phyloP scores from a whole-genome alignment of 129 eudicot genomes.

The Solidago caesia region DNA sequence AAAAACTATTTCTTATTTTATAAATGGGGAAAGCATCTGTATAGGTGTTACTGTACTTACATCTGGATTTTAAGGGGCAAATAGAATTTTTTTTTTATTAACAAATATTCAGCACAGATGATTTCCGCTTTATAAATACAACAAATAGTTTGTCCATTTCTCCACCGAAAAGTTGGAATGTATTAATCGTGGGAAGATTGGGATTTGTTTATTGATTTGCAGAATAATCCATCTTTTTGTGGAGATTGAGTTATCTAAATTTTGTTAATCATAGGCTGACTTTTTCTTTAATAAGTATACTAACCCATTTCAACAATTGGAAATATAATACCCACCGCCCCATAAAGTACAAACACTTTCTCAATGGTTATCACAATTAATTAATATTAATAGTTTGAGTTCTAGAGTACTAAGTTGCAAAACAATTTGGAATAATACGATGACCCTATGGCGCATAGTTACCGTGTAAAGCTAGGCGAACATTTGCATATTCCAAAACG shows the following conservation, averaged over 20 bases:
- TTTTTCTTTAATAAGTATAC: neutral
- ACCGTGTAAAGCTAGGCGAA: too few species aligned
- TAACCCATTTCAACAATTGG: constrained; percentile 12
- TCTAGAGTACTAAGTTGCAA: too few species aligned
- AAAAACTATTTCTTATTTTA: too few species aligned
- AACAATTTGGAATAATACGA: too few species aligned
- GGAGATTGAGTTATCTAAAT: constrained; percentile 27
- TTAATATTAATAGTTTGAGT: too few species aligned
- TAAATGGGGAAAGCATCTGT: too few species aligned
- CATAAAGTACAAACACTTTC: neutral
- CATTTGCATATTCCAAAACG: neutral
- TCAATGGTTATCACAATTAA: too few species aligned
- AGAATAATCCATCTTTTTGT: neutral
- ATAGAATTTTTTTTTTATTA: too few species aligned
- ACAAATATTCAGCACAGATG: too few species aligned
- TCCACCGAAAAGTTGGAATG: constrained; percentile 18
- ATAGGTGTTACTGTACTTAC: too few species aligned
- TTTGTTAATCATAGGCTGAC: constrained; percentile 23
- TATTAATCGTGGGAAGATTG: neutral
- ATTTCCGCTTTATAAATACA: neutral
- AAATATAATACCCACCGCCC: constrained; percentile 21
- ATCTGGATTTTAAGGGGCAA: neutral
- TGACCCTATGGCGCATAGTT: too few species aligned
- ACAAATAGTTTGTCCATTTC: neutral
- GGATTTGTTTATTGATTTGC: constrained; percentile 23